Evolutionary conservation across 805 yeast genomes (phyloP), one percentile per base, ranked within the genome.

Genomic region (Candida sphagnicola): DNA sequence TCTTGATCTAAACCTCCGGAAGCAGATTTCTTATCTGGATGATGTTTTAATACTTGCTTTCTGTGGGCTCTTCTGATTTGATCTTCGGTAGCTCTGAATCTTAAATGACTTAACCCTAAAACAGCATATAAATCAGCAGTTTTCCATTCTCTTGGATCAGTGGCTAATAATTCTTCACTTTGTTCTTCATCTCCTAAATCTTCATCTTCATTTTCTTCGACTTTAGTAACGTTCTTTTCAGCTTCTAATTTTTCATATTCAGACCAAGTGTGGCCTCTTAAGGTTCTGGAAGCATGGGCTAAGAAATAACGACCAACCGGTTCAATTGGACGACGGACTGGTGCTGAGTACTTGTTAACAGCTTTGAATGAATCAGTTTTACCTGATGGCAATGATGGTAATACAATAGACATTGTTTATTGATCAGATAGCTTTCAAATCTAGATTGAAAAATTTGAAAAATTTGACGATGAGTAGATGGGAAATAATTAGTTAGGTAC

Each of bases 141-240:
- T 71, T 93, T 93, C 99, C 99, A 93, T 61, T 93, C 96, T 76
- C 95, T 85, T 59, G 99, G 96, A 62, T 93, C 98, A 57, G 86
- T 95, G 23, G 75, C 67, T 52, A 93, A 77, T 67, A 91, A 73
- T 39, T 81, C 84, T 39, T 67, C 80, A 36, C 67, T 62, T 62
- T 79, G 84, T 42, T 80, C 88, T 49, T 82, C 90, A 56, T 89
- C 95, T 21, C 83, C 77, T 53, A 80, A 77, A 50, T 81, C 82
- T 39, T 78, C 85, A 43, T 75, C 78, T 42, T 61, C 66, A 45
- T 75, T 58, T 51, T 77, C 83, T 52, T 85, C 95, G 45, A 79
- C 78, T 41, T 67, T 66, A 54, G 76, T 75, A 55, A 85, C 95
- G 65, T 86, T 86, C 67, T 79, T 81, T 60, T 83, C 95, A 44